A percentile compares a stretch with the other conserved stretches of the same genome.
These are phyloP conservation scores for Potentilla sterilis DNA, from an alignment of 306 rosid genomes.

Conservation along the genomic window DNA sequence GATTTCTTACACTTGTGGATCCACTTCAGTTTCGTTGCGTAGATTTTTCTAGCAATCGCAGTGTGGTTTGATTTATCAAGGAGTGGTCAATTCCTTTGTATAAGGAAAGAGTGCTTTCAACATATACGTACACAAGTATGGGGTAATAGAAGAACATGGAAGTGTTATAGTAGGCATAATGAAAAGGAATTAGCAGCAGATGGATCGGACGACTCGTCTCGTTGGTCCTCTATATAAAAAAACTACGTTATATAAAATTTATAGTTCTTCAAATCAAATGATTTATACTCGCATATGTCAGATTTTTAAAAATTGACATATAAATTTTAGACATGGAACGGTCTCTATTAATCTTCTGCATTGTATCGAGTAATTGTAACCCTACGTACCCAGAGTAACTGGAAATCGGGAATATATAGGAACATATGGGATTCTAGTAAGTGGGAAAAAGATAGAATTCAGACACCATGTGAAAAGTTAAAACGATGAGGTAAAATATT, in stretches of 20 bases:
- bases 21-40: neutral
- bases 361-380: too few species aligned
- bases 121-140: neutral
- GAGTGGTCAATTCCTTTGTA: neutral
- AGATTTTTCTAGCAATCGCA: neutral
- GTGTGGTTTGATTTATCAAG: neutral
- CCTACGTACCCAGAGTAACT: too few species aligned
- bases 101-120: neutral
- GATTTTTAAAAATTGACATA: too few species aligned
- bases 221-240: neutral
- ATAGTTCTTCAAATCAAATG: neutral
- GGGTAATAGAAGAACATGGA: neutral
- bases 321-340: too few species aligned
- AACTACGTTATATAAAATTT: neutral
- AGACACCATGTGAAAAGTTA: neutral
- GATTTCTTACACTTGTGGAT: neutral
- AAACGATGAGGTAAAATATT: neutral
- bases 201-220: neutral
- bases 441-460: neutral
- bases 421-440: neutral
- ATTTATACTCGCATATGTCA: too few species aligned
- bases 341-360: too few species aligned
- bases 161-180: neutral
- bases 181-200: neutral
- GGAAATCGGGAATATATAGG: neutral